Percentiles rank a stretch among this genome's conserved stretches.
Evolutionary conservation across 371 early-diverging fungal species (phyloP).

Genomic region (Mortierella sp.): DNA sequence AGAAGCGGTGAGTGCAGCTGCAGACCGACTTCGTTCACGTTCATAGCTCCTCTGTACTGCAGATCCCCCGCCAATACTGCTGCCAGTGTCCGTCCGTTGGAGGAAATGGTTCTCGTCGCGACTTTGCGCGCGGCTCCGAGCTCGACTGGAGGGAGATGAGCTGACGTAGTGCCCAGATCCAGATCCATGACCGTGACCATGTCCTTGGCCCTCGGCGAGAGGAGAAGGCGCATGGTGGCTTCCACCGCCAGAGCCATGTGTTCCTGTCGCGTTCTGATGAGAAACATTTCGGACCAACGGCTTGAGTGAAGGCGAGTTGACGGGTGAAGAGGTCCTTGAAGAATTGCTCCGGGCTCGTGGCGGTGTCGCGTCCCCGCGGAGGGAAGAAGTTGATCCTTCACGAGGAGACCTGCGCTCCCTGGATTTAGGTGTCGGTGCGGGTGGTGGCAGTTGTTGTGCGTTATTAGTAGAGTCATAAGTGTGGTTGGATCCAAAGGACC

Average conservation of each 20-base stretch:
- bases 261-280: conserved; percentile 11
- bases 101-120: conserved; percentile 31
- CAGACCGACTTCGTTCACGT: conserved; percentile 28
- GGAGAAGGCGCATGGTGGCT: conserved; percentile 37
- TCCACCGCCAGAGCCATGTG: background rate
- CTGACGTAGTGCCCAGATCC: background rate
- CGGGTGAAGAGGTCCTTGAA: conserved; percentile 33
- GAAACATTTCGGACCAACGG: conserved; percentile 17
- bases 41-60: conserved; percentile 11
- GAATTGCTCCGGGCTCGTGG: conserved; percentile 41
- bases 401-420: conserved; percentile 24
- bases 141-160: conserved; percentile 39
- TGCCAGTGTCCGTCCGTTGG: conserved; percentile 13
- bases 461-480: conserved; percentile 18
- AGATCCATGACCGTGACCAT: background rate
- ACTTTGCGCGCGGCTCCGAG: conserved; percentile 39
- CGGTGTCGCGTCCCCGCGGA: conserved; percentile 26
- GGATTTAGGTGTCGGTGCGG: conserved; percentile 31
- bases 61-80: conserved; percentile 4
- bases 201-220: conserved; percentile 24
- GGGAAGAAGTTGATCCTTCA: conserved; percentile 31
- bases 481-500: conserved; percentile 42
- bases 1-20: conserved; percentile 10
- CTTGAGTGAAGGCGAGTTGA: conserved; percentile 27
- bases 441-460: conserved; percentile 11